phyloP scores from a whole-genome alignment of 2,329 filamentous ascomycete species.

The Drechslerella coelobrocha region DNA sequence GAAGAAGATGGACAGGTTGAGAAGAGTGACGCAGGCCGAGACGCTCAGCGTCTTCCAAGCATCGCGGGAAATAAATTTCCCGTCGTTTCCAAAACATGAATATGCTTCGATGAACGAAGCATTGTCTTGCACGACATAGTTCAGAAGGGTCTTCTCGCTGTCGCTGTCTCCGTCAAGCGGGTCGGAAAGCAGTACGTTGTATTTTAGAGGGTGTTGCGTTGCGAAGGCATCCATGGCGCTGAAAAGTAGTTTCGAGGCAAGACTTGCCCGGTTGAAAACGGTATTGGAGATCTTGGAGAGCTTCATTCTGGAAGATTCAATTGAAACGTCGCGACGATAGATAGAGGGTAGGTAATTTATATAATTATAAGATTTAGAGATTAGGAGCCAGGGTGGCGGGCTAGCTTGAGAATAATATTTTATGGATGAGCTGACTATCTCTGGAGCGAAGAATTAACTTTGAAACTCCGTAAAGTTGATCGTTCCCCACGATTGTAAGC shows the following conservation, averaged over 20 bases:
- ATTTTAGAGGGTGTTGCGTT: conserved; percentile 33
- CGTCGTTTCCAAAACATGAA: not conserved
- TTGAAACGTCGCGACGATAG: too few species aligned
- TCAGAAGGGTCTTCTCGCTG: conserved; percentile 38
- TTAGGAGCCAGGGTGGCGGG: too few species aligned
- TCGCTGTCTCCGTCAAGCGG: conserved; percentile 26
- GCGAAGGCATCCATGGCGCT: conserved; percentile 23
- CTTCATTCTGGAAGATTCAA: too few species aligned
- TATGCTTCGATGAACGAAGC: conserved; percentile 10
- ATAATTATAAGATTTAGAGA: too few species aligned
- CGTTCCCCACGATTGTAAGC: too few species aligned
- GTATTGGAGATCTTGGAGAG: not conserved
- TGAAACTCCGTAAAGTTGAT: too few species aligned
- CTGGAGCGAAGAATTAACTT: too few species aligned
- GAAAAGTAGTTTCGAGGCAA: conserved; percentile 5
- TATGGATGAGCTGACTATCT: too few species aligned
- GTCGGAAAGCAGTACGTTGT: conserved; percentile 35
- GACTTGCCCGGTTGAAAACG: not conserved
- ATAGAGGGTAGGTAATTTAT: too few species aligned
- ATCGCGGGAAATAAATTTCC: not conserved
- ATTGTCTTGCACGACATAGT: conserved; percentile 2
- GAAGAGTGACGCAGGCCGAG: conserved; percentile 19
- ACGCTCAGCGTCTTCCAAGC: conserved; percentile 12
- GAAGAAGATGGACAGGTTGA: conserved; percentile 33
- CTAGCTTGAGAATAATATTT: too few species aligned